Evolutionary conservation across 257 asterid genomes (phyloP), one percentile per base, ranked within the genome.

Genomic region (Ehretia macrophylla): DNA sequence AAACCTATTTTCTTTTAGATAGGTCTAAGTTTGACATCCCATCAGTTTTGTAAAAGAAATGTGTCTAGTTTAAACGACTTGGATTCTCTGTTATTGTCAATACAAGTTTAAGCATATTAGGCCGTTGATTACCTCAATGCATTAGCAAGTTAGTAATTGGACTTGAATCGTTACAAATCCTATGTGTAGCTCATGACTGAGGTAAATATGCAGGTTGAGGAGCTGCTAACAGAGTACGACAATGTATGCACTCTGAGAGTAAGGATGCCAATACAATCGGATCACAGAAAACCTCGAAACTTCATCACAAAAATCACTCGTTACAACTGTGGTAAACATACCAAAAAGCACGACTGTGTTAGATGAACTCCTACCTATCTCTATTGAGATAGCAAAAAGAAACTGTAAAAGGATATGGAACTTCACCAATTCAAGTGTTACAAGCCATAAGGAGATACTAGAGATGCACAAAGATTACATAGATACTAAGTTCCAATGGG

Each of bases 231-330:
- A 37, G 48, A 63, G 14, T 63, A 63, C 32, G 60, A 63, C 14
- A 63, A 63, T 21, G 68, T 63, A 12, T 63, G 68, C 42, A 63
- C 68, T 4, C 58, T 63, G 32, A 37, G 68, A 8, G 68, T 63
- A 14, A 63, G 68, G 23, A 63, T 63, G 68, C 68, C 68, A 16
- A 63, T 63, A 23, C 35, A 60, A 38, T 63, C 68, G 4, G 68
- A 63, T 32, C 49, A 51, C 5, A 50, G 14, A 22, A 63, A 63
- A 19, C 68, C 60, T 0, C 59, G 60, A 20, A 63, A 63, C 51
- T 63, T 63, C 68, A 63, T 63, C 18, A 63, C 68, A 17, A 63
- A 63, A 47, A 63, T 63, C 38, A 18, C 52, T 20, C 68, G 53
- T 11, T 63, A 63, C 42, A 39, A 51, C 18, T n/a, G 68, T 63